Evolutionary conservation across 2,329 filamentous ascomycete species (phyloP).

Genomic region (Epicoccum sorghinum): DNA sequence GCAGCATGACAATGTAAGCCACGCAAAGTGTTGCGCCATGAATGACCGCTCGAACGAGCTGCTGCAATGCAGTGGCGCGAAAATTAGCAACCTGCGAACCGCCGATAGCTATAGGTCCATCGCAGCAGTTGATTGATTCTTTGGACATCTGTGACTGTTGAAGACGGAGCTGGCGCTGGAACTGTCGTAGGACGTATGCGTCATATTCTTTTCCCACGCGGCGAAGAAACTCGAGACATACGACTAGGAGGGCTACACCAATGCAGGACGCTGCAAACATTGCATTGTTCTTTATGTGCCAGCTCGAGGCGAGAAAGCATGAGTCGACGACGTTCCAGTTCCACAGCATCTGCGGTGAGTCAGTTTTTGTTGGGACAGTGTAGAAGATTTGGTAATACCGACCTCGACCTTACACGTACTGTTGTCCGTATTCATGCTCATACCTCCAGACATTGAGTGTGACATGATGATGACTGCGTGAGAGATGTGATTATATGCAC

Average conservation of each 20-base stretch:
- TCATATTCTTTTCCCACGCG: conserved; percentile 76
- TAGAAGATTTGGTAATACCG: neutral
- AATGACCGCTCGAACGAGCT: conserved; percentile 68
- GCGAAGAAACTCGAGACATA: conserved; percentile 74
- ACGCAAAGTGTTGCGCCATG: conserved; percentile 75
- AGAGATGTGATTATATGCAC: neutral
- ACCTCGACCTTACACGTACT: conserved; percentile 50
- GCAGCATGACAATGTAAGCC: conserved; percentile 80
- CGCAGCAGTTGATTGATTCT: conserved; percentile 30
- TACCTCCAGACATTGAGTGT: conserved; percentile 21
- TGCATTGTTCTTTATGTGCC: conserved; percentile 71
- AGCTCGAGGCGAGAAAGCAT: conserved; percentile 71
- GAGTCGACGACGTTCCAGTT: conserved; percentile 76
- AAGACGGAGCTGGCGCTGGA: conserved; percentile 45
- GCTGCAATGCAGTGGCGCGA: conserved; percentile 67
- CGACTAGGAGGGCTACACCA: conserved; percentile 73
- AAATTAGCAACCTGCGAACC: conserved; percentile 40
- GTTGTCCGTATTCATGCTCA: conserved; percentile 21
- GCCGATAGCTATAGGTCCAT: conserved; percentile 25
- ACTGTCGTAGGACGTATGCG: conserved; percentile 64
- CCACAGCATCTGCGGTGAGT: conserved; percentile 71
- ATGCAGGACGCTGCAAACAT: conserved; percentile 84
- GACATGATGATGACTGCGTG: conserved; percentile 14
- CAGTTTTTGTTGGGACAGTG: neutral
- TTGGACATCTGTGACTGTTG: conserved; percentile 29